A percentile compares a stretch with the other conserved stretches of the same genome.
phyloP scores from a whole-genome alignment of 1,139 yeast genomes.

The Kodamaea alishanica region DNA sequence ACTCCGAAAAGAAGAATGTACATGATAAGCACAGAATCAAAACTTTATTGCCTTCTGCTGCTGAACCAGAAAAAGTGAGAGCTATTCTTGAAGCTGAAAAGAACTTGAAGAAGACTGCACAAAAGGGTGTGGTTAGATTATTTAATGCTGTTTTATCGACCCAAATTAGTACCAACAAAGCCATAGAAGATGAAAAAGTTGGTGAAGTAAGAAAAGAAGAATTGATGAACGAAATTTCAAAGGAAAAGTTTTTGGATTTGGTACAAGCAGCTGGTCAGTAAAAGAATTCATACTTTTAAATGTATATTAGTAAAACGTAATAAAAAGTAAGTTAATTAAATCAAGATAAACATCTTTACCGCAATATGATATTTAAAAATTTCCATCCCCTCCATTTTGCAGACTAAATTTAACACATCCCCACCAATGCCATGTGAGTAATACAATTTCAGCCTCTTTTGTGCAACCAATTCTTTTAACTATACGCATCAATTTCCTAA shows the following conservation, averaged over 20 bases:
- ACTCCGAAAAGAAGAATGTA: constrained; percentile 66
- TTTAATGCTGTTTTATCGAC: constrained; percentile 89
- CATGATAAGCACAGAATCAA: constrained; percentile 67
- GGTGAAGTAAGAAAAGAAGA: constrained; percentile 53
- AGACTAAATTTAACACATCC: too few relatives aligned
- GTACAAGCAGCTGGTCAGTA: constrained; percentile 75
- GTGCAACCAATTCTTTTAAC: too few relatives aligned
- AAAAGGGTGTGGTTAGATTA: constrained; percentile 86
- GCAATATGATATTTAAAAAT: too few relatives aligned
- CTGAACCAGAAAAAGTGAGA: constrained; percentile 50
- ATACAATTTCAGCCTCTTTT: too few relatives aligned
- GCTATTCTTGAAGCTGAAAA: constrained; percentile 66
- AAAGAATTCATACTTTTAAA: not conserved
- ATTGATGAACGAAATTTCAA: constrained; percentile 73
- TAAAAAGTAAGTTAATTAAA: too few relatives aligned
- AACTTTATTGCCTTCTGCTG: constrained; percentile 61
- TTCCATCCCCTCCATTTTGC: too few relatives aligned
- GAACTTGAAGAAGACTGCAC: constrained; percentile 76
- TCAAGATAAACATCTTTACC: too few relatives aligned
- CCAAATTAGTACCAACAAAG: constrained; percentile 58
- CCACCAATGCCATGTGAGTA: too few relatives aligned
- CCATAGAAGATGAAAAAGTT: constrained; percentile 32
- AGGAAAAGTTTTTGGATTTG: constrained; percentile 84
- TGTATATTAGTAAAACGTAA: too few relatives aligned
- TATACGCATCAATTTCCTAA: too few relatives aligned